Conservation (phyloP, 2,329 filamentous ascomycete species). For the Rhinocladiella similis region DNA sequence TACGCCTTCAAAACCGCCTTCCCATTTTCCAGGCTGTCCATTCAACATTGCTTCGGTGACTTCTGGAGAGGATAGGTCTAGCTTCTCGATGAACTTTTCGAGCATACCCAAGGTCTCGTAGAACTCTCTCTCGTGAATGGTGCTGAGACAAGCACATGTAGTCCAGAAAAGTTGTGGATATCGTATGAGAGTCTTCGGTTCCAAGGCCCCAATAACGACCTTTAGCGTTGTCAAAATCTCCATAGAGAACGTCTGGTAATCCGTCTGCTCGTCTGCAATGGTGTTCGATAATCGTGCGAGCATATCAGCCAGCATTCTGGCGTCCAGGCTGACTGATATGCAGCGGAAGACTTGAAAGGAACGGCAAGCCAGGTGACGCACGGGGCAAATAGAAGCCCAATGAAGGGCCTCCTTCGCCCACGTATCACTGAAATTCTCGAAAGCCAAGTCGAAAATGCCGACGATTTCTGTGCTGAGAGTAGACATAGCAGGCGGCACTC, state of each 20-base stretch:
- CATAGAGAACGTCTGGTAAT: constrained; percentile 96
- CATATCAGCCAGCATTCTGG: constrained; percentile 96
- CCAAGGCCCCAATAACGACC: constrained; percentile 82
- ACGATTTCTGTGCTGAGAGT: constrained; percentile 79
- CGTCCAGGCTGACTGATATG: constrained; percentile 85
- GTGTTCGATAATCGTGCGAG: constrained; percentile 92
- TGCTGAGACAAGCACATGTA: constrained; percentile 91
- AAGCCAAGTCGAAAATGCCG: constrained; percentile 79
- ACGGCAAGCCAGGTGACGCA: constrained; percentile 89
- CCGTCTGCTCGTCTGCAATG: constrained; percentile 88
- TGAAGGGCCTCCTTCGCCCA: constrained; percentile 89
- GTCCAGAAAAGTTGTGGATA: constrained; percentile 99
- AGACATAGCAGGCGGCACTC: constrained; percentile 86
- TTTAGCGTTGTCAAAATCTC: constrained; percentile 94
- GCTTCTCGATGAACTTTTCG: constrained; percentile 77
- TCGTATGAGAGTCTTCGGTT: constrained; percentile 74
- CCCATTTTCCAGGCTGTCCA: constrained; percentile 82
- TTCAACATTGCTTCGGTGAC: constrained; percentile 73
- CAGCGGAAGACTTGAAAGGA: constrained; percentile 98
- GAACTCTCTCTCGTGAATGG: constrained; percentile 94
- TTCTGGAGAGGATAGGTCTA: constrained; percentile 72
- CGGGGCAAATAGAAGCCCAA: constrained; percentile 96
- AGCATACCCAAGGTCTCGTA: constrained; percentile 90
- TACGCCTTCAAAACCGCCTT: constrained; percentile 82
- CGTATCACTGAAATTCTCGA: constrained; percentile 82